These are phyloP conservation scores for Phytophthora pisi DNA, from an alignment of 352 stramenopile species.

Conservation along the genomic window DNA sequence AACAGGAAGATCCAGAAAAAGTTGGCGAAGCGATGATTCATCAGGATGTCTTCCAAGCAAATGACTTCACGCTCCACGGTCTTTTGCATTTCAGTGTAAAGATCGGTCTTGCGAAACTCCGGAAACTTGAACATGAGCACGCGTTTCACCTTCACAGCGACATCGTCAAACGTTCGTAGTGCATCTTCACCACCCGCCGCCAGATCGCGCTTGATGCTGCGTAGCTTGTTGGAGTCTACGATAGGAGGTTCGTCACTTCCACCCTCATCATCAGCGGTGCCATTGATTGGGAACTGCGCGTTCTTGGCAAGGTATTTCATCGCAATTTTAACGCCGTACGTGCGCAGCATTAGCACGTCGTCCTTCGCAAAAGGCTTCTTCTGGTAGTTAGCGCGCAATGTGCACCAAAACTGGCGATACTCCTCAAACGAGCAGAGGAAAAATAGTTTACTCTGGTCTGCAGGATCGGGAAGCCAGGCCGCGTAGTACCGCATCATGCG, in stretches of 20 bases:
- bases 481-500: constrained; percentile 86
- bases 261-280: constrained; percentile 31
- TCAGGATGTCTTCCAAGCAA: constrained; percentile 82
- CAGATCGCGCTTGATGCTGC: constrained; percentile 78
- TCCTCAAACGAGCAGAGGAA: constrained; percentile 82
- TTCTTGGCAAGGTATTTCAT: constrained; percentile 85
- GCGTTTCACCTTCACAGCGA: constrained; percentile 81
- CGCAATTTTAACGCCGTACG: constrained; percentile 87
- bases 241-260: constrained; percentile 34
- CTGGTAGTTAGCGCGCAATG: constrained; percentile 68
- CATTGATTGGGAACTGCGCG: constrained; percentile 82
- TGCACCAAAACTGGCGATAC: constrained; percentile 78
- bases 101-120: constrained; percentile 78
- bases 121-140: constrained; percentile 82
- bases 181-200: constrained; percentile 79
- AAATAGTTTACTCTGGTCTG: constrained; percentile 81
- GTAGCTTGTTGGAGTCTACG: constrained; percentile 66
- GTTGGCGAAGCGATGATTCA: constrained; percentile 88
- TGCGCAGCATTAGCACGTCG: constrained; percentile 82
- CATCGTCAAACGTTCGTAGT: constrained; percentile 77
- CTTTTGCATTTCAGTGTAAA: constrained; percentile 84
- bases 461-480: constrained; percentile 56
- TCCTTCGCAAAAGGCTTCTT: constrained; percentile 79
- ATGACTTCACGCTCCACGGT: constrained; percentile 84
- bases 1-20: constrained; percentile 92